Conservation (phyloP, 2,329 filamentous ascomycete species). For the Sarocladium strictum region DNA sequence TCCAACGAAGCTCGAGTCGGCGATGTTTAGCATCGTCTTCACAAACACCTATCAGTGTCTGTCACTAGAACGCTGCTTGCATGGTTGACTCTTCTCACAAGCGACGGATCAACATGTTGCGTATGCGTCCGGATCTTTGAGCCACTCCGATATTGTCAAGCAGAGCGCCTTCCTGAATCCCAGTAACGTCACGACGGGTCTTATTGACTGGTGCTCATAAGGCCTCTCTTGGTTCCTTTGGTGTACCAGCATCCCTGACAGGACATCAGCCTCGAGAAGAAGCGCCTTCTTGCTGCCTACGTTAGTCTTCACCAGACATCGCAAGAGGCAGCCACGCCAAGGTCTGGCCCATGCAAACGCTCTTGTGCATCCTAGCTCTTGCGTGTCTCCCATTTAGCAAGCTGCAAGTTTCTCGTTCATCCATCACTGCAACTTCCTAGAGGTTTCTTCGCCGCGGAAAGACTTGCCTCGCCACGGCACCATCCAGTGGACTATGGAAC, state of each 20-base stretch:
- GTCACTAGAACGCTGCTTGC: too few relatives aligned
- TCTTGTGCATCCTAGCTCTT: neutral
- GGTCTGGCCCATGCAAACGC: neutral
- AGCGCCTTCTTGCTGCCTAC: too few relatives aligned
- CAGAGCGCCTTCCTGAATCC: neutral
- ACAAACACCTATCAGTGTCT: too few relatives aligned
- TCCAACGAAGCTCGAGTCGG: neutral
- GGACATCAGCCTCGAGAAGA: neutral
- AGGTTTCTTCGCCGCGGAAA: neutral
- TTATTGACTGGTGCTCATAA: neutral
- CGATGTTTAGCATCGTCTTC: neutral
- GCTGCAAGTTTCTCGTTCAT: too few relatives aligned
- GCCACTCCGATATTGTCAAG: neutral
- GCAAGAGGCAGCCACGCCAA: neutral
- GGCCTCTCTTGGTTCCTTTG: neutral
- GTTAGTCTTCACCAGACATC: too few relatives aligned
- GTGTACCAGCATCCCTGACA: neutral
- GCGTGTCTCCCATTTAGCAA: too few relatives aligned
- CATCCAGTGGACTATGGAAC: neutral
- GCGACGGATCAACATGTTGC: too few relatives aligned
- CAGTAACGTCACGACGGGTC: conserved; percentile 3
- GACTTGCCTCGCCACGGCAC: neutral
- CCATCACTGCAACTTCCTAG: too few relatives aligned
- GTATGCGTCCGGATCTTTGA: too few relatives aligned
- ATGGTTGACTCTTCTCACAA: too few relatives aligned